These are phyloP conservation scores for Claviceps sp. DNA, from an alignment of 2,329 filamentous ascomycete species.

Conservation along the genomic window DNA sequence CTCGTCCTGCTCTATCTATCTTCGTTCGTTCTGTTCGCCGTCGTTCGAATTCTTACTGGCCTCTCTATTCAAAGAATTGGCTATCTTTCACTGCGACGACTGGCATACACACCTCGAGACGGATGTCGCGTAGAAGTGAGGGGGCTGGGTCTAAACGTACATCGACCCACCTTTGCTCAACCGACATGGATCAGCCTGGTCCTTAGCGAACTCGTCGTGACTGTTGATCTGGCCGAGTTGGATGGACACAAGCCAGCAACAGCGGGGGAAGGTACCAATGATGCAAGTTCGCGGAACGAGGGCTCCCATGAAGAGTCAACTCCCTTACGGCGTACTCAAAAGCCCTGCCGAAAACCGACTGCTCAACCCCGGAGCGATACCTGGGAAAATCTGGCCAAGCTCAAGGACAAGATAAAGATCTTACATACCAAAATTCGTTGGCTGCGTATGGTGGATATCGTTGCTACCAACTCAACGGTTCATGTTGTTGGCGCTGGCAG, in stretches of 20 bases:
- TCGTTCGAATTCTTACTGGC: slow-evolving; percentile 83
- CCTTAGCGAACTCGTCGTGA: slow-evolving; percentile 72
- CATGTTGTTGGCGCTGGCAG: slow-evolving; percentile 71
- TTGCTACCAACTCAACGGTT: slow-evolving; percentile 67
- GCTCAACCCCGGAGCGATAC: slow-evolving; percentile 47
- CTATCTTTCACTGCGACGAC: slow-evolving; percentile 78
- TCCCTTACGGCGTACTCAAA: slow-evolving; percentile 6
- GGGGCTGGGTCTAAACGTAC: slow-evolving; percentile 73
- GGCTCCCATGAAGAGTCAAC: slow-evolving; percentile 11
- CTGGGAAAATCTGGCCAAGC: slow-evolving; percentile 64
- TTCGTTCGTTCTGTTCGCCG: slow-evolving; percentile 85
- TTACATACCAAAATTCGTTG: slow-evolving; percentile 79
- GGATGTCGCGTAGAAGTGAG: slow-evolving; percentile 82
- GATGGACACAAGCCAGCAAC: slow-evolving; percentile 31
- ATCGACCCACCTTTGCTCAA: slow-evolving; percentile 91
- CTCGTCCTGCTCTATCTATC: slow-evolving; percentile 76
- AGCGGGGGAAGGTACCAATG: slow-evolving; percentile 18
- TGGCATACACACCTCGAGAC: slow-evolving; percentile 81
- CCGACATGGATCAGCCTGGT: slow-evolving; percentile 93
- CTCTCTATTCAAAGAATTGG: slow-evolving; percentile 92
- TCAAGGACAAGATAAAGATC: slow-evolving; percentile 76
- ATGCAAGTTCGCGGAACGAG: slow-evolving; percentile 11
- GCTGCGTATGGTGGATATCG: slow-evolving; percentile 79
- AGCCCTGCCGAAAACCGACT: slow-evolving; percentile 10
- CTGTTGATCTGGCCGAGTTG: slow-evolving; percentile 60